phyloP scores from a whole-genome alignment of 768 basidiomycete genomes.

The Russula lepida region DNA sequence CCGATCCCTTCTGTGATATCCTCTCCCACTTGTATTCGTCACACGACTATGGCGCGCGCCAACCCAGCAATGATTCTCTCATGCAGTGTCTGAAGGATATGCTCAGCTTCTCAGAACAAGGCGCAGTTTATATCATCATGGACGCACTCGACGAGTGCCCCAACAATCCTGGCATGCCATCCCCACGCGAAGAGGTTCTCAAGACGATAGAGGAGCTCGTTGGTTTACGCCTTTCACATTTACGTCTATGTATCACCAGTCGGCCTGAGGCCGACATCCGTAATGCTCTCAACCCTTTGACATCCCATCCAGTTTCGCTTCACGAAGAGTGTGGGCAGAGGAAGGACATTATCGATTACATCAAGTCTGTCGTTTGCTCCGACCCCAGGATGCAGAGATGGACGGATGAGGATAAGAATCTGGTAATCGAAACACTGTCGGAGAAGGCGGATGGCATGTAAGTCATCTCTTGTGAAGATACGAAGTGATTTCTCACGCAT shows the following conservation, averaged over 20 bases:
- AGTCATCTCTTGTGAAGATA: not conserved
- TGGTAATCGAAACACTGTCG: not conserved
- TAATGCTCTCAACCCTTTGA: not conserved
- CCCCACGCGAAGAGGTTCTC: not conserved
- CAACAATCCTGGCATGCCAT: not conserved
- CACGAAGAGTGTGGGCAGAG: not conserved
- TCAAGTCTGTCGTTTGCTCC: not conserved
- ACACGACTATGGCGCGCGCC: not conserved
- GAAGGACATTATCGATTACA: not conserved
- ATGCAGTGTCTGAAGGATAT: not conserved
- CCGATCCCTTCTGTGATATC: not conserved
- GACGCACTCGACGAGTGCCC: not conserved
- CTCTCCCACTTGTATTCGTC: not conserved
- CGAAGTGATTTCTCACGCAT: not conserved
- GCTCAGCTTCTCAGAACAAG: not conserved
- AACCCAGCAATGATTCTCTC: not conserved
- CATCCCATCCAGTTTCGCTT: not conserved
- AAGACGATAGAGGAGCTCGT: not conserved
- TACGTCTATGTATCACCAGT: not conserved
- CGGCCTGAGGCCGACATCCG: not conserved
- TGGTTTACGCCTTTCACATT: not conserved
- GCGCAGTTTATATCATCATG: not conserved
- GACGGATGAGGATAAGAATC: not conserved
- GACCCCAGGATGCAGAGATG: not conserved
- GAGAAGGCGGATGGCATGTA: not conserved